These are phyloP conservation scores for Eucalyptus camaldulensis DNA, from an alignment of 345 rosid species.

Conservation along the genomic window DNA sequence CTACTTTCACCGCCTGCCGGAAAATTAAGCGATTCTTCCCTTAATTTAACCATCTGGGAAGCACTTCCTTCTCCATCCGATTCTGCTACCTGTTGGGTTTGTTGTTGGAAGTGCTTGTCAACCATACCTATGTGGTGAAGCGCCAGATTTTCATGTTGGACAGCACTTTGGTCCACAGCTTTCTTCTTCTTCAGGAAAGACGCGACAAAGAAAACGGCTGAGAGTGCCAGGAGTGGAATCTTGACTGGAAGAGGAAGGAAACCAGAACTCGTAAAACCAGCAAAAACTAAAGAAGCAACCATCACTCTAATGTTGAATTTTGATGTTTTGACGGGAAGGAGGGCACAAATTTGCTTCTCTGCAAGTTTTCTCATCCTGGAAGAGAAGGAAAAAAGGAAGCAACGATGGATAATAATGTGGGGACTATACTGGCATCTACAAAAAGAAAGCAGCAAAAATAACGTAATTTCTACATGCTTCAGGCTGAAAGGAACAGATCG, in stretches of 20 bases:
- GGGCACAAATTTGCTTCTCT: not conserved
- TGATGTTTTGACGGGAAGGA: not conserved
- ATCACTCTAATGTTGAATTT: not conserved
- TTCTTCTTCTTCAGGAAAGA: not conserved
- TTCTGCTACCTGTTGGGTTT: not conserved
- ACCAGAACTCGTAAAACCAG: not conserved
- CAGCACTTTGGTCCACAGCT: not conserved
- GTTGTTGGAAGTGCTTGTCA: not conserved
- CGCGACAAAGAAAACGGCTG: not conserved
- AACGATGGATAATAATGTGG: not conserved
- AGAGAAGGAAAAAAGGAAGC: not conserved
- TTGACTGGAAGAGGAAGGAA: not conserved
- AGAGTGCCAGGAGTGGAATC: not conserved
- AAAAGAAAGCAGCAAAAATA: not conserved
- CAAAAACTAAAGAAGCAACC: not conserved
- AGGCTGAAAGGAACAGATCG: not conserved
- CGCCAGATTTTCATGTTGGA: not conserved
- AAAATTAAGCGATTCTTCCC: not conserved
- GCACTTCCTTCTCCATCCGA: not conserved
- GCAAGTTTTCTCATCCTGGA: not conserved
- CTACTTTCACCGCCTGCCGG: not conserved
- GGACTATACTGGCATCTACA: not conserved
- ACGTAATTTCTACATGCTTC: not conserved
- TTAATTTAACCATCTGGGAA: not conserved
- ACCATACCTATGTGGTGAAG: not conserved